phyloP scores from a whole-genome alignment of 2,329 filamentous ascomycete species.

The Ophiostoma angusticollis region DNA sequence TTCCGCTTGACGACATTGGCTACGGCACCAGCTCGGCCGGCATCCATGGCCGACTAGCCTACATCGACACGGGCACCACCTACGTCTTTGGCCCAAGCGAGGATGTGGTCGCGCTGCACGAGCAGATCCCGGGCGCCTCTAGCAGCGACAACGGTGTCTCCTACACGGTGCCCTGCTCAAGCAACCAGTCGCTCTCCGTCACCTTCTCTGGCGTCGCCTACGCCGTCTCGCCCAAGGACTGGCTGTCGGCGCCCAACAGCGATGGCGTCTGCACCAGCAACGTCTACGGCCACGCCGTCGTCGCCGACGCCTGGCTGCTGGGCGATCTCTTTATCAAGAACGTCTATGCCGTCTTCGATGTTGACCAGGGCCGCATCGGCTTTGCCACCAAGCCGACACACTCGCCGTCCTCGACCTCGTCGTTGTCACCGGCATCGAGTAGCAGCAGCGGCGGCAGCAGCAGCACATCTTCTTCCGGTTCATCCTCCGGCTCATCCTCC shows the following conservation, averaged over 20 bases:
- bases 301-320: slow-evolving; percentile 59
- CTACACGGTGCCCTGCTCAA: slow-evolving; percentile 63
- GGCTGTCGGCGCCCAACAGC: slow-evolving; percentile 37
- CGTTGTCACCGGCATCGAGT: too few relatives aligned
- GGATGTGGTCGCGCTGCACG: slow-evolving; percentile 57
- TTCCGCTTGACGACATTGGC: slow-evolving; percentile 52
- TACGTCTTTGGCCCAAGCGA: slow-evolving; percentile 59
- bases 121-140: slow-evolving; percentile 48
- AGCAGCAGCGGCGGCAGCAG: neutral
- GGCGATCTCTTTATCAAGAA: slow-evolving; percentile 84
- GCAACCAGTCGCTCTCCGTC: slow-evolving; percentile 46
- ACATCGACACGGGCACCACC: slow-evolving; percentile 75
- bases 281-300: slow-evolving; percentile 58
- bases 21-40: slow-evolving; percentile 46
- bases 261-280: slow-evolving; percentile 50
- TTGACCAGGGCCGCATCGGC: slow-evolving; percentile 52
- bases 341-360: slow-evolving; percentile 76
- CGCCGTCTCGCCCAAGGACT: slow-evolving; percentile 56
- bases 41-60: slow-evolving; percentile 46
- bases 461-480: too few relatives aligned
- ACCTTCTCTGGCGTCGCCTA: slow-evolving; percentile 57
- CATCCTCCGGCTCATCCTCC: too few relatives aligned
- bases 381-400: slow-evolving; percentile 7
- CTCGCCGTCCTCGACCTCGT: too few relatives aligned
- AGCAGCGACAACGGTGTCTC: slow-evolving; percentile 42